Conservation (phyloP, 345 rosid genomes). For the Linum usitatissimum region DNA sequence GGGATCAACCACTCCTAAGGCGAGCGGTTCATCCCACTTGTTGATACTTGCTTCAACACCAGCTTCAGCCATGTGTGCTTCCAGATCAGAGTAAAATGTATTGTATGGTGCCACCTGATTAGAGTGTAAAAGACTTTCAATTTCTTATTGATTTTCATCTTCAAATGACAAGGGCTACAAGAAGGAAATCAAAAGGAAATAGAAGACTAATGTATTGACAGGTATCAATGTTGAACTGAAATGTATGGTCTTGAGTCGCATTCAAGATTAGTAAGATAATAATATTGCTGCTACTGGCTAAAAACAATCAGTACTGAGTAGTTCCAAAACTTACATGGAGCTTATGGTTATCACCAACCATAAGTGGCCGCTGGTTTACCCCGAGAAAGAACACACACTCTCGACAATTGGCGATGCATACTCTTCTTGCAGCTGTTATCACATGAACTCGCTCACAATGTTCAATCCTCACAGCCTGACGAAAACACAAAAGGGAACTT, state of each 20-base stretch:
- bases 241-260: not conserved
- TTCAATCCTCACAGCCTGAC: constrained; percentile 84
- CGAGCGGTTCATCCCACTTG: constrained; percentile 84
- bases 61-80: constrained; percentile 79
- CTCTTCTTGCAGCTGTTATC: constrained; percentile 73
- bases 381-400: constrained; percentile 96
- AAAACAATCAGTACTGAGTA: not conserved
- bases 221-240: not conserved
- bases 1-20: constrained; percentile 83
- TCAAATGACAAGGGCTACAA: not conserved
- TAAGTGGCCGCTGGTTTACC: constrained; percentile 95
- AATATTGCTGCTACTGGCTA: not conserved
- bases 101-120: constrained; percentile 93
- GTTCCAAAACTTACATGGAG: constrained; percentile 51
- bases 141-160: not conserved
- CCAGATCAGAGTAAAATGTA: constrained; percentile 80
- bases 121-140: constrained; percentile 5
- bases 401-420: constrained; percentile 91
- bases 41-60: constrained; percentile 73
- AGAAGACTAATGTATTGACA: not conserved
- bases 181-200: not conserved
- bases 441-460: constrained; percentile 99
- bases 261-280: not conserved
- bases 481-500: not conserved
- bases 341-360: constrained; percentile 97